Evolutionary conservation across 2,329 filamentous ascomycete species (phyloP).

Genomic region (Botrytis medusae): DNA sequence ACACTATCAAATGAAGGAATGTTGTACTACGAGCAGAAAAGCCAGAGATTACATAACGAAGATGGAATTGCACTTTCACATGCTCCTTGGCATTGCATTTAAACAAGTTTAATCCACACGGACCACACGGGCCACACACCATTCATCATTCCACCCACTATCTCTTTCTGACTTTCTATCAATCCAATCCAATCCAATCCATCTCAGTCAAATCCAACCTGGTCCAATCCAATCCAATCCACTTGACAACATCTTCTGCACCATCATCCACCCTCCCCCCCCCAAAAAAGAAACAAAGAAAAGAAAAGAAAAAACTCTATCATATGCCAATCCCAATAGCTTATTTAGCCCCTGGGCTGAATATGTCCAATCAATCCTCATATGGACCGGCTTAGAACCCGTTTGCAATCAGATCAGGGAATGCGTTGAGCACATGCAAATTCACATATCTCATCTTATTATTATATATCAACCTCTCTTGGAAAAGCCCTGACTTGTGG

Average conservation of each 20-base stretch:
- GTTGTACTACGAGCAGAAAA: neutral
- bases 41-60: neutral
- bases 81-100: conserved; percentile 11
- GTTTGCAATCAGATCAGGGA: conserved; percentile 12
- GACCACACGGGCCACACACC: neutral
- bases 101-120: neutral
- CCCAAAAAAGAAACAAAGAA: neutral
- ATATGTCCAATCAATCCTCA: neutral
- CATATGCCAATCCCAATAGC: neutral
- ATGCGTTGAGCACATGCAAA: conserved; percentile 16
- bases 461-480: neutral
- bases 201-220: no score
- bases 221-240: neutral
- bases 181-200: neutral
- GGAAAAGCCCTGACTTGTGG: neutral
- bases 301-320: neutral
- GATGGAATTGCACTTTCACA: conserved; percentile 13
- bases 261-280: neutral
- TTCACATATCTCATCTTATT: conserved; percentile 14
- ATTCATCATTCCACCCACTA: neutral
- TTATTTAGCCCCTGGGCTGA: neutral
- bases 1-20: neutral
- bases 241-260: conserved; percentile 8
- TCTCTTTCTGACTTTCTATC: neutral
- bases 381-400: neutral